Percentiles rank a stretch among this genome's conserved stretches.
These are phyloP conservation scores for Petasospora rhodanensis DNA, from an alignment of 1,139 yeast genomes.

Conservation along the genomic window DNA sequence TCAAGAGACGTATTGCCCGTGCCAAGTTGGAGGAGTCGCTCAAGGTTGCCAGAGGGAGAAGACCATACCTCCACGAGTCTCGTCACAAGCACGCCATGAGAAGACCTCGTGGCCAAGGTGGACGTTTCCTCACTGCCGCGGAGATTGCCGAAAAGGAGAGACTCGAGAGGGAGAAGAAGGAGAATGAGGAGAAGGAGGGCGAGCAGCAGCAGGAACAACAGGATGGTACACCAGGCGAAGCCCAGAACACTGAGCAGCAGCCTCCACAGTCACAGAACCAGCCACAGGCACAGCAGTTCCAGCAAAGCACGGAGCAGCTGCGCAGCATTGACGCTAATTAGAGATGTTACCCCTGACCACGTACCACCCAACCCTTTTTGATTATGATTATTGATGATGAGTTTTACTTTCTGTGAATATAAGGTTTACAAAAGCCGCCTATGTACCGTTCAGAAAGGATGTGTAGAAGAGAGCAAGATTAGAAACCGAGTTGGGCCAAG, in stretches of 20 bases:
- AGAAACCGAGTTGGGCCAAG: constrained; percentile 27
- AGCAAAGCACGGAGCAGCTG: too few species aligned
- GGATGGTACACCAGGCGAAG: not conserved
- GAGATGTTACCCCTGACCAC: too few species aligned
- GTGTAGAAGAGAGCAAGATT: not conserved
- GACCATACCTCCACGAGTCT: constrained; percentile 94
- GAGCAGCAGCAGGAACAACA: constrained; percentile 3
- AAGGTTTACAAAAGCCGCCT: too few species aligned
- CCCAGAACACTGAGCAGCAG: not conserved
- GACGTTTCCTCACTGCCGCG: constrained; percentile 92
- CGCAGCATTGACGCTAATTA: too few species aligned
- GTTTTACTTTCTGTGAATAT: too few species aligned
- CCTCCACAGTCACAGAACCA: too few species aligned
- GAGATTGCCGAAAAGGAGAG: constrained; percentile 71
- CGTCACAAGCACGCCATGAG: constrained; percentile 99
- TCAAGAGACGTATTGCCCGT: constrained; percentile 88
- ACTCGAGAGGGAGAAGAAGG: constrained; percentile 10
- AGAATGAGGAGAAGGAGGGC: constrained; percentile 2
- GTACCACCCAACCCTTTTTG: too few species aligned
- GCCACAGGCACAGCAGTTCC: too few species aligned
- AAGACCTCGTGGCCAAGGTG: constrained; percentile 98
- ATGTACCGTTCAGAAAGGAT: too few species aligned
- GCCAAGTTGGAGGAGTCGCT: constrained; percentile 88
- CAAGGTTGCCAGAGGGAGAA: constrained; percentile 83
- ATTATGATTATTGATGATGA: too few species aligned